Conservation (phyloP, 1,139 yeast species). For the Suhomyces yuchorum region DNA sequence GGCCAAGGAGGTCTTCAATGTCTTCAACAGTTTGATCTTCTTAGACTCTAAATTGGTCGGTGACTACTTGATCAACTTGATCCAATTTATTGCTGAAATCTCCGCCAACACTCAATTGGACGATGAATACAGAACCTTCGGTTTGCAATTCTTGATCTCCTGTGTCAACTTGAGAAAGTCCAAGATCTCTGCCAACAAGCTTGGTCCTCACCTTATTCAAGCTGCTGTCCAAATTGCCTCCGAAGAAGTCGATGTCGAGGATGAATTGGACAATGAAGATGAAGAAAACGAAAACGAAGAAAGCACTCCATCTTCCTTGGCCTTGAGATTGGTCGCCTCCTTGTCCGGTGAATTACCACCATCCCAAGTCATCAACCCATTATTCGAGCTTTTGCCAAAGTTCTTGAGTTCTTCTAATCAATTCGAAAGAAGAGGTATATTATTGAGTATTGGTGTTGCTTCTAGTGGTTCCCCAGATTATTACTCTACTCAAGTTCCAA, state of each 20-base stretch:
- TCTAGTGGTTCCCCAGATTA: slow-evolving; percentile 95
- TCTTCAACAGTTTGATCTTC: slow-evolving; percentile 76
- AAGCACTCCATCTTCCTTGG: slow-evolving; percentile 74
- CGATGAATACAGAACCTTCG: slow-evolving; percentile 80
- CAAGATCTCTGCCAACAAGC: slow-evolving; percentile 55
- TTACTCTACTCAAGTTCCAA: slow-evolving; percentile 72
- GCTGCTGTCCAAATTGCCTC: slow-evolving; percentile 78
- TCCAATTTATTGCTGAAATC: slow-evolving; percentile 75
- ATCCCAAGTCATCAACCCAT: slow-evolving; percentile 81
- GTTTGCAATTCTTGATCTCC: slow-evolving; percentile 81
- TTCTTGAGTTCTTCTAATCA: slow-evolving; percentile 65
- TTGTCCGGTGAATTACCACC: slow-evolving; percentile 89
- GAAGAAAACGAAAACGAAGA: slow-evolving; percentile 94
- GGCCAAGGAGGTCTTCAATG: slow-evolving; percentile 79
- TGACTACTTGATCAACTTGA: slow-evolving; percentile 67
- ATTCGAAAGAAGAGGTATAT: slow-evolving; percentile 86
- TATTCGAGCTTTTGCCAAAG: slow-evolving; percentile 66
- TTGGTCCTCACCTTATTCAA: slow-evolving; percentile 78
- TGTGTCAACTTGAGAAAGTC: slow-evolving; percentile 74
- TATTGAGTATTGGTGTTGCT: slow-evolving; percentile 78
- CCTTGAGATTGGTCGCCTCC: slow-evolving; percentile 76
- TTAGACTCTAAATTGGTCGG: slow-evolving; percentile 80
- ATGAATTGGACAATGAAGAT: slow-evolving; percentile 73
- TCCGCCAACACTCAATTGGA: slow-evolving; percentile 68
- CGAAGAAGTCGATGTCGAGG: slow-evolving; percentile 74